Base-by-base conservation (phyloP, 176 grass and related monocot species). In the Otatea glauca region DNA sequence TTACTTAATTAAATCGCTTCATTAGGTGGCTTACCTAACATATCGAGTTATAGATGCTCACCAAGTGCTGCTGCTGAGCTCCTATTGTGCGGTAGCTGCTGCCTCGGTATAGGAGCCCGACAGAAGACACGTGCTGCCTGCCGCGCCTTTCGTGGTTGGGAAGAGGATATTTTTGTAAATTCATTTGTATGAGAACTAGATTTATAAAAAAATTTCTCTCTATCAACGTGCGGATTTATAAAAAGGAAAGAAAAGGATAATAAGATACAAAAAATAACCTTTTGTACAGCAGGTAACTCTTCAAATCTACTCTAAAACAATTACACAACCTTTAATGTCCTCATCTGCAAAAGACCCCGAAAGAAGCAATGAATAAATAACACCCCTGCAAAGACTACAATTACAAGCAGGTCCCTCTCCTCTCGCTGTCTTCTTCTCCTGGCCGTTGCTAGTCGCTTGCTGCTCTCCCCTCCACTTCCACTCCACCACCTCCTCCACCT, bases 371-470 rank as follows among this genome's bases (percentile, higher is more conserved):
- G 0, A 23, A 55, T 32, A 42, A 9, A 8, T 7, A 4, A 61
- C 12, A 58, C 41, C 58, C 41, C 43, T 21, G 14, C 7, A 2
- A 10, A 54, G 4, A 0, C 1, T 0, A 24, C 24, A 75, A 84
- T 68, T 16, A 44, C 74, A 70, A 63, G 14, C 0, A 16, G 2
- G 1, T 0, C 85, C 89, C 34, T 70, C 18, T 1, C 5, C 1
- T 38, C 43, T 61, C 0, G 25, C 80, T 32, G 37, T 78, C 80
- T 79, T 66, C 72, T 76, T 55, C 48, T 54, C 75, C 60, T 53
- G 80, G 80, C 89, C 84, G 89, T 83, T 87, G 84, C 74, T 53
- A 54, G 58, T 79, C 27, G 60, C 80, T 50, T 68, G 67, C 44
- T 0, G 12, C 37, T 24, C 43, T 4, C 55, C 79, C 35, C 71